phyloP scores from a whole-genome alignment of 345 rosid genomes.

The Syzygium jambos region DNA sequence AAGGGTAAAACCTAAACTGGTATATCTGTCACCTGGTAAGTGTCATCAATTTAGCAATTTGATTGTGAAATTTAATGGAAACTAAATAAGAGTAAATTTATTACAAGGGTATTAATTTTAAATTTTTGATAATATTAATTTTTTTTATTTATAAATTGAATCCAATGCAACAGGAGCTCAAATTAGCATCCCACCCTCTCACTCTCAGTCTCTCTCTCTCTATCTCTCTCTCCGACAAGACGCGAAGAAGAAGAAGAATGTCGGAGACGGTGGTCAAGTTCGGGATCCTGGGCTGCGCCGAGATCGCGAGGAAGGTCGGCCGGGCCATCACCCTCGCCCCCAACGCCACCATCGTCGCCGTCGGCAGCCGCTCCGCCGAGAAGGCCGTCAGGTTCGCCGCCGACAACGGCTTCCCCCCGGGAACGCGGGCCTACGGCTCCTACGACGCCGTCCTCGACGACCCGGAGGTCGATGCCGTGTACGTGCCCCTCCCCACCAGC shows the following conservation, averaged over 20 bases:
- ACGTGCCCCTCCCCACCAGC: conserved; percentile 67
- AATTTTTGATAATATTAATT: too few species aligned
- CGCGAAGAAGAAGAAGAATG: neutral
- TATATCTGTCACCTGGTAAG: too few species aligned
- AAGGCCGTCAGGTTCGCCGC: conserved; percentile 49
- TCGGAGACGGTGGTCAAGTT: conserved; percentile 19
- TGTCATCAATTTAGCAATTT: too few species aligned
- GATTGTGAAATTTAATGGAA: too few species aligned
- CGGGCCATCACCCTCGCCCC: conserved; percentile 61
- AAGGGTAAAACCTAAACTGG: too few species aligned
- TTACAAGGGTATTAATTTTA: too few species aligned
- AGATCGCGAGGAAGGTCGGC: conserved; percentile 59
- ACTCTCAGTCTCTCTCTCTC: neutral
- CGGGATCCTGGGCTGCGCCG: conserved; percentile 70
- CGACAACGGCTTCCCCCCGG: conserved; percentile 51
- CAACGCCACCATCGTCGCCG: conserved; percentile 50
- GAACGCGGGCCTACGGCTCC: conserved; percentile 52
- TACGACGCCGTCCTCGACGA: conserved; percentile 70
- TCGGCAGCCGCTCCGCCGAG: conserved; percentile 50
- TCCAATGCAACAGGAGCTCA: neutral
- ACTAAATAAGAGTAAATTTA: too few species aligned
- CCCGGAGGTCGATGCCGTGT: conserved; percentile 65
- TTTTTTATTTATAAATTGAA: neutral
- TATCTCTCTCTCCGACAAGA: neutral
- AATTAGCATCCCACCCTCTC: neutral